These are phyloP conservation scores for Brassica napus DNA, from an alignment of 345 rosid species.

Conservation along the genomic window Da-Ae NC_063450.1:9157001-9157500, in stretches of 20 bases:
- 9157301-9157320: not conserved
- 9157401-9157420: too few species aligned
- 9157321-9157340: not conserved
- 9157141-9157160: not conserved
- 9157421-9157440: too few species aligned
- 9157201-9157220: not conserved
- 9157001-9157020: not conserved
- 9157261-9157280: not conserved
- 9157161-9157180: not conserved
- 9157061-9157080: not conserved
- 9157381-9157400: too few species aligned
- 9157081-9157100: not conserved
- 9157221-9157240: not conserved
- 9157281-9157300: not conserved
- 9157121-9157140: not conserved
- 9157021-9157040: not conserved
- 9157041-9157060: not conserved
- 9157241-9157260: not conserved
- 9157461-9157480: too few species aligned
- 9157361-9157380: too few species aligned
- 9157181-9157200: not conserved
- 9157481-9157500: too few species aligned
- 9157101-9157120: not conserved
- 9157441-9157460: too few species aligned
- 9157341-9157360: too few species aligned